Conservation (phyloP, 768 basidiomycete species). For the Tricholoma hemisulphureum region DNA sequence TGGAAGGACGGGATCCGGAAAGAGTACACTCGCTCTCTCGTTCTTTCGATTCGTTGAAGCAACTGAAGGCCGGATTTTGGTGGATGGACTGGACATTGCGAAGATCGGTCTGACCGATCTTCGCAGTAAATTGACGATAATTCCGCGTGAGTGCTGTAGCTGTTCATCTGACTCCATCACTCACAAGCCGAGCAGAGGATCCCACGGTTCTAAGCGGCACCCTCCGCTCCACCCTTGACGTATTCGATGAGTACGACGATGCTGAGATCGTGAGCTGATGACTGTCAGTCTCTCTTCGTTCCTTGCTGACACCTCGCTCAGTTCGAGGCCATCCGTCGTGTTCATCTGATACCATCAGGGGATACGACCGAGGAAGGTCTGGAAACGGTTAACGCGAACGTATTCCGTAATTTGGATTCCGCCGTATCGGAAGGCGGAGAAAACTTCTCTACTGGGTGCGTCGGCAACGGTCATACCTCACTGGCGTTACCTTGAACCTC, state of each 20-base stretch:
- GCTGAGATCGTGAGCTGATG: slow-evolving; percentile 62
- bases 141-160: slow-evolving; percentile 52
- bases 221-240: slow-evolving; percentile 76
- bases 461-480: not conserved
- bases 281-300: not conserved
- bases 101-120: slow-evolving; percentile 80
- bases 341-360: slow-evolving; percentile 70
- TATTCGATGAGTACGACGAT: slow-evolving; percentile 85
- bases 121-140: slow-evolving; percentile 65
- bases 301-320: slow-evolving; percentile 22
- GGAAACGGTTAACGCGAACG: slow-evolving; percentile 62
- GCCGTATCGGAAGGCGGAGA: slow-evolving; percentile 81
- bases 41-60: slow-evolving; percentile 92
- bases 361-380: slow-evolving; percentile 46
- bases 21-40: slow-evolving; percentile 74
- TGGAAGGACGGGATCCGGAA: slow-evolving; percentile 73
- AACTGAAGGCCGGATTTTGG: slow-evolving; percentile 65
- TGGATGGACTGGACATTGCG: slow-evolving; percentile 81
- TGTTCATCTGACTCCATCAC: not conserved
- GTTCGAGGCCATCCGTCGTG: slow-evolving; percentile 83
- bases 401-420: slow-evolving; percentile 75
- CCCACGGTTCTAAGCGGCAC: slow-evolving; percentile 86
- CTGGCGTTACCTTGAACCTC: not conserved
- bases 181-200: slow-evolving; percentile 58
- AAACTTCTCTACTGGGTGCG: slow-evolving; percentile 83